Conservation (phyloP, 352 stramenopile genomes). For the Phytophthora pluvialis region DNA sequence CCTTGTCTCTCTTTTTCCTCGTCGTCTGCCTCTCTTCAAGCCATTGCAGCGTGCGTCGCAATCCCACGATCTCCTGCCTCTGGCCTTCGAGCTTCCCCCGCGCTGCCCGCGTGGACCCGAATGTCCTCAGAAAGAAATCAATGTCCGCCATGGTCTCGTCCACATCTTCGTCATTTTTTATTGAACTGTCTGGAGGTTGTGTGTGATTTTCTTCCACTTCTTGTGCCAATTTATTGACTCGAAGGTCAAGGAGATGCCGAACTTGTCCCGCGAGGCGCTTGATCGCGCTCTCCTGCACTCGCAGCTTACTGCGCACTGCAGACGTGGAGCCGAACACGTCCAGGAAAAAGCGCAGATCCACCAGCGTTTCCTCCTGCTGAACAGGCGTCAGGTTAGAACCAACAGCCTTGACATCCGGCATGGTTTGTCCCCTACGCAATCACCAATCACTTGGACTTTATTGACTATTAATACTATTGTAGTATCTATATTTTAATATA, state of each 20-base stretch:
- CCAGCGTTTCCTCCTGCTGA: no score
- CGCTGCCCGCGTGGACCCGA: not conserved
- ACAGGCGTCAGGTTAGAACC: no score
- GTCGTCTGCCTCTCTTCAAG: not conserved
- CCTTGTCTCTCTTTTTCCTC: not conserved
- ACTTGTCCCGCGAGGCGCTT: not conserved
- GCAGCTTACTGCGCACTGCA: no score
- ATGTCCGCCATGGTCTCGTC: not conserved
- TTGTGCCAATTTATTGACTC: no score
- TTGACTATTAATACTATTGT: no score
- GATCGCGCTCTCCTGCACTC: not conserved
- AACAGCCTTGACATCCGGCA: no score
- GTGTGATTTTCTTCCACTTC: no score
- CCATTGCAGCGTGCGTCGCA: not conserved
- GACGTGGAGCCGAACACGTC: no score
- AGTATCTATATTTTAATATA: no score
- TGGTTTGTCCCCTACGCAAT: no score
- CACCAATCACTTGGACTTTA: no score
- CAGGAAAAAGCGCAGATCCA: no score
- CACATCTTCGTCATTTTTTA: not conserved
- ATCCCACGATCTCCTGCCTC: not conserved
- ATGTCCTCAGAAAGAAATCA: not conserved
- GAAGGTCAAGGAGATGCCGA: not conserved
- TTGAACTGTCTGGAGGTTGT: not conserved
- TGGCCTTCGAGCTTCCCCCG: not conserved